Evolutionary conservation across 1,284 basidiomycete genomes (phyloP).

Genomic region (Agroathelia rolfsii): DNA sequence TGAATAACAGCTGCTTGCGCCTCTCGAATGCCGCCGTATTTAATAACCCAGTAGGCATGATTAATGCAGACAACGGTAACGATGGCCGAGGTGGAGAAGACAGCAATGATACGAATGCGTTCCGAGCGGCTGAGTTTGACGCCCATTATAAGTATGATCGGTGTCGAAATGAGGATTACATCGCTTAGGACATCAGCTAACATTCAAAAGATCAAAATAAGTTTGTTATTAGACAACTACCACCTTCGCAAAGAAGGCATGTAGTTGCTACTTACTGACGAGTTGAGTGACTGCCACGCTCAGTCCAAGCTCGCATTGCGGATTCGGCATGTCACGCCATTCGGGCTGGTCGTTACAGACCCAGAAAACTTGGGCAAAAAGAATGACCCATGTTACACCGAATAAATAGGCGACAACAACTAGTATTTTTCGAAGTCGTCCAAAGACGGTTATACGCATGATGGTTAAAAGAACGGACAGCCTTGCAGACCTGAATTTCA

Average conservation of each 20-base stretch:
- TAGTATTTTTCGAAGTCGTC: too few species aligned
- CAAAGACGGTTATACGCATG: too few species aligned
- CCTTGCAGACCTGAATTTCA: neutral
- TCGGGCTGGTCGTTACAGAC: slow-evolving; percentile 4
- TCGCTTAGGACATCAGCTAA: slow-evolving; percentile 16
- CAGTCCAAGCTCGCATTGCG: slow-evolving; percentile 7
- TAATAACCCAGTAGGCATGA: slow-evolving; percentile 14
- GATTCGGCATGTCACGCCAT: slow-evolving; percentile 1
- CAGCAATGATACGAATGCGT: slow-evolving; percentile 15
- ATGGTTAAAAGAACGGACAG: slow-evolving; percentile 5
- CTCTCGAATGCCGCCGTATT: slow-evolving; percentile 12
- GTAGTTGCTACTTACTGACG: too few species aligned
- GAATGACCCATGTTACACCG: slow-evolving; percentile 1
- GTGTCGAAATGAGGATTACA: slow-evolving; percentile 15
- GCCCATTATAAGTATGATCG: slow-evolving; percentile 13
- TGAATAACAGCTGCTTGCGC: slow-evolving; percentile 13
- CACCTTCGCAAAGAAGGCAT: too few species aligned
- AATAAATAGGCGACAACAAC: neutral
- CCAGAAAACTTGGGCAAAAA: slow-evolving; percentile 7
- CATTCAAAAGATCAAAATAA: too few species aligned
- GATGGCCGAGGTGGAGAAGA: slow-evolving; percentile 17
- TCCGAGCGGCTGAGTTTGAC: slow-evolving; percentile 12
- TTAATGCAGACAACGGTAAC: slow-evolving; percentile 16
- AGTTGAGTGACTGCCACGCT: too few species aligned
- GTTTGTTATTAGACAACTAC: too few species aligned